phyloP scores from a whole-genome alignment of 2,329 filamentous ascomycete species.

The Aureobasidium sp. region DNA sequence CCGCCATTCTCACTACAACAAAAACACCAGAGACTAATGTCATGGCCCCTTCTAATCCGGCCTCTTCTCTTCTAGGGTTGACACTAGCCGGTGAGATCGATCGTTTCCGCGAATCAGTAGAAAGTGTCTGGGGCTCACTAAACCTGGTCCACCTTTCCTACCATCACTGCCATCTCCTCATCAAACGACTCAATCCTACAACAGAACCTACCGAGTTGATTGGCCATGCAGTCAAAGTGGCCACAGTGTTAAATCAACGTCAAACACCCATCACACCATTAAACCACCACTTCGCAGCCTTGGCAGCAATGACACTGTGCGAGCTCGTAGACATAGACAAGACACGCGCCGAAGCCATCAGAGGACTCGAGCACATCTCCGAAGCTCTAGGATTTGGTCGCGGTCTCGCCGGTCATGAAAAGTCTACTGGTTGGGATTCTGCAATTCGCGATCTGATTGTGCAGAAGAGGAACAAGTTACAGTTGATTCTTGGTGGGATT shows the following conservation, averaged over 20 bases:
- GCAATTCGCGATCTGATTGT: slow-evolving; percentile 48
- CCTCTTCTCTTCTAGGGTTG: slow-evolving; percentile 40
- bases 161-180: slow-evolving; percentile 62
- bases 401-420: slow-evolving; percentile 33
- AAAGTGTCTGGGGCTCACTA: slow-evolving; percentile 44
- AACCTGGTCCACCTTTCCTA: slow-evolving; percentile 61
- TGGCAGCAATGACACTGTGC: slow-evolving; percentile 55
- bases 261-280: slow-evolving; percentile 54
- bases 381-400: slow-evolving; percentile 44
- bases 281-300: slow-evolving; percentile 58
- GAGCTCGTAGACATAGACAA: slow-evolving; percentile 51
- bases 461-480: slow-evolving; percentile 36
- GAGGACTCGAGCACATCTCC: slow-evolving; percentile 50
- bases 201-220: slow-evolving; percentile 52
- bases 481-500: slow-evolving; percentile 30
- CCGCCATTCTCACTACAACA: slow-evolving; percentile 41
- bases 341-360: slow-evolving; percentile 51
- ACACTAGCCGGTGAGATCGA: slow-evolving; percentile 55
- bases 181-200: slow-evolving; percentile 53
- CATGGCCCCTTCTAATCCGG: slow-evolving; percentile 36
- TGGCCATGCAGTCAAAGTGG: slow-evolving; percentile 53
- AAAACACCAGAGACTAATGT: slow-evolving; percentile 39
- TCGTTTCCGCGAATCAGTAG: slow-evolving; percentile 59
- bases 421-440: slow-evolving; percentile 52
- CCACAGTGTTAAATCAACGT: slow-evolving; percentile 51